Evolutionary conservation across 768 basidiomycete species (phyloP).

Genomic region (Xerocomus spinulosus): DNA sequence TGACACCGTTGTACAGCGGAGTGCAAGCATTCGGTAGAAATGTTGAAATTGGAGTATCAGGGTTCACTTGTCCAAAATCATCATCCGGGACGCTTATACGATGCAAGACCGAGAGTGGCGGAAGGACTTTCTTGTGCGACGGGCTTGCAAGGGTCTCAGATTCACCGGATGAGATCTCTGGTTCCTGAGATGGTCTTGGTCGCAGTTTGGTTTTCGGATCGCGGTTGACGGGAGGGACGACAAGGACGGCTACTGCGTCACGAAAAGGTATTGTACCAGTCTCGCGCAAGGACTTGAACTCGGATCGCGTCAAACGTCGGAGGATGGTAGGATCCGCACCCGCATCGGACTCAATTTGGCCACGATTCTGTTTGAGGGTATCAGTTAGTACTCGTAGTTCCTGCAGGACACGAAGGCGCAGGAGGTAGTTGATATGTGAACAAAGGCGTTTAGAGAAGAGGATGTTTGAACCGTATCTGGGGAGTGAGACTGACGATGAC

Average conservation of each 20-base stretch:
- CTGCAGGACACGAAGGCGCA: slow-evolving; percentile 72
- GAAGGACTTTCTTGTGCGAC: slow-evolving; percentile 18
- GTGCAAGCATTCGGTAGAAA: slow-evolving; percentile 34
- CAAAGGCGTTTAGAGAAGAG: slow-evolving; percentile 41
- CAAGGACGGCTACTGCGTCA: slow-evolving; percentile 61
- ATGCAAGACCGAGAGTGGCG: slow-evolving; percentile 26
- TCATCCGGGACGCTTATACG: not conserved
- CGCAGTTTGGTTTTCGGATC: slow-evolving; percentile 43
- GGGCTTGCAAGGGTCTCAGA: not conserved
- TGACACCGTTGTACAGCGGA: slow-evolving; percentile 66
- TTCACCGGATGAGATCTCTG: slow-evolving; percentile 23
- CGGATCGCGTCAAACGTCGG: slow-evolving; percentile 59
- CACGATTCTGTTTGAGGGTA: slow-evolving; percentile 6
- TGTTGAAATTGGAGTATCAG: slow-evolving; percentile 12
- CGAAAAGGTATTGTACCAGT: slow-evolving; percentile 46
- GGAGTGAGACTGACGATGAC: slow-evolving; percentile 13
- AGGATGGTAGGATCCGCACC: slow-evolving; percentile 40
- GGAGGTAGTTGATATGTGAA: slow-evolving; percentile 57
- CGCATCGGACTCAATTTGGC: not conserved
- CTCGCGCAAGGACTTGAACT: slow-evolving; percentile 48
- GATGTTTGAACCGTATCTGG: slow-evolving; percentile 28
- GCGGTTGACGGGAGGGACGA: slow-evolving; percentile 62
- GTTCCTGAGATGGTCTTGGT: slow-evolving; percentile 39
- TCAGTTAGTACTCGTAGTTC: slow-evolving; percentile 60
- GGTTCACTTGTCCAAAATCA: not conserved